A percentile compares a stretch with the other conserved stretches of the same genome.
These are phyloP conservation scores for Aspergillus terreus DNA, from an alignment of 2,329 filamentous ascomycete genomes.

Conservation along the genomic window DNA sequence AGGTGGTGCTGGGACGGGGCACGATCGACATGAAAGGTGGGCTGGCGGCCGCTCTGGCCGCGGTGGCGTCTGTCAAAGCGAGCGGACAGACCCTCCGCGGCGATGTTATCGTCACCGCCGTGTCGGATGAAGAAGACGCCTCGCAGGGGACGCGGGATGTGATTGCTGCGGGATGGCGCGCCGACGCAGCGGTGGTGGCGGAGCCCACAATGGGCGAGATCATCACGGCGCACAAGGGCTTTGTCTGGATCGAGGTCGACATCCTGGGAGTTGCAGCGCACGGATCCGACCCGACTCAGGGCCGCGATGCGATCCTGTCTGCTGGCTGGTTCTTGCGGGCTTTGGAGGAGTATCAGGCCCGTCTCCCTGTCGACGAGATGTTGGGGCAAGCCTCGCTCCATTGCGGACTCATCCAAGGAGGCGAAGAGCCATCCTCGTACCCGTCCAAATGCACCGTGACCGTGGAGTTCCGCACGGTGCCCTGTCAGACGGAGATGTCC, in stretches of 20 bases:
- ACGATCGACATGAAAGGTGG: slow-evolving; percentile 53
- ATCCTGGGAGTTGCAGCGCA: slow-evolving; percentile 35
- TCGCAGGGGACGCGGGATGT: slow-evolving; percentile 52
- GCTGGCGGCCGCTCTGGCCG: slow-evolving; percentile 45
- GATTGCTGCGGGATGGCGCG: slow-evolving; percentile 50
- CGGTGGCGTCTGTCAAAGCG: slow-evolving; percentile 38
- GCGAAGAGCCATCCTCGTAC: slow-evolving; percentile 52
- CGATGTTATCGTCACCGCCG: slow-evolving; percentile 52
- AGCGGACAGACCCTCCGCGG: slow-evolving; percentile 34
- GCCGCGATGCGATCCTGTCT: slow-evolving; percentile 49
- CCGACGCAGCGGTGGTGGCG: slow-evolving; percentile 50
- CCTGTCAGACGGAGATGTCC: slow-evolving; percentile 38
- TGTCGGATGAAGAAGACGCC: slow-evolving; percentile 52
- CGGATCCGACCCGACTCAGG: slow-evolving; percentile 38
- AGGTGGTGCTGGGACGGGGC: slow-evolving; percentile 44
- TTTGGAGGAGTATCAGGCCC: slow-evolving; percentile 42
- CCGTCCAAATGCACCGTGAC: slow-evolving; percentile 48
- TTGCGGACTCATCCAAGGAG: slow-evolving; percentile 48
- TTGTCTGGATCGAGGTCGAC: slow-evolving; percentile 36
- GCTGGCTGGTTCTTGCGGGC: slow-evolving; percentile 47
- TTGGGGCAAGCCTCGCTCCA: slow-evolving; percentile 45
- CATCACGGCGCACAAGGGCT: slow-evolving; percentile 50
- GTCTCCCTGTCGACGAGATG: slow-evolving; percentile 31
- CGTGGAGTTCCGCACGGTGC: slow-evolving; percentile 49
- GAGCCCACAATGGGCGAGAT: slow-evolving; percentile 48